Conservation (phyloP, 768 basidiomycete species). For the Crassisporium funariophilum region DNA sequence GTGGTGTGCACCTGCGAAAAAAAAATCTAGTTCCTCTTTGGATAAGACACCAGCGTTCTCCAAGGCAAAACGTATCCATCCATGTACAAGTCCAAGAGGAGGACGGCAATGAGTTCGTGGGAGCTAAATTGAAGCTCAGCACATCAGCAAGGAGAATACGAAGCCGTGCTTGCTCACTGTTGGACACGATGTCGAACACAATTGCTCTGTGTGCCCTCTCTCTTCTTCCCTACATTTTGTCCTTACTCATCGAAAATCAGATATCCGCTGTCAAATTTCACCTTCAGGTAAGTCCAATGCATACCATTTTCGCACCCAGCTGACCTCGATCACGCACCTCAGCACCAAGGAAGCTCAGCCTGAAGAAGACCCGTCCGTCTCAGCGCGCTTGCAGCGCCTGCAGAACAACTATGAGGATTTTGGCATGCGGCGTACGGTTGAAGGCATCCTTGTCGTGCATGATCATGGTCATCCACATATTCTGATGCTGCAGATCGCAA, state of each 20-base stretch:
- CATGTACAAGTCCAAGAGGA: too few relatives aligned
- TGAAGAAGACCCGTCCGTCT: conserved; percentile 96
- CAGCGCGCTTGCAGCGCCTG: conserved; percentile 89
- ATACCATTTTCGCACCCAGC: conserved; percentile 3
- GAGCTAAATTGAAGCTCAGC: too few relatives aligned
- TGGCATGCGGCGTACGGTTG: conserved; percentile 95
- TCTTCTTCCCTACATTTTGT: background rate
- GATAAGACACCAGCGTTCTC: too few relatives aligned
- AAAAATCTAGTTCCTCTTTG: too few relatives aligned
- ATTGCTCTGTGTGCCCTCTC: conserved; percentile 46
- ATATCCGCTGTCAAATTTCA: conserved; percentile 88
- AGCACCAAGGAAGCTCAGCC: conserved; percentile 97
- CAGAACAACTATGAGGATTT: conserved; percentile 97
- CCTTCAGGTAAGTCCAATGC: conserved; percentile 65
- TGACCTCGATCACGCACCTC: conserved; percentile 52
- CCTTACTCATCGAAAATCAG: conserved; percentile 36
- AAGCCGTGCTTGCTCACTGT: background rate
- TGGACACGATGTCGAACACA: conserved; percentile 48
- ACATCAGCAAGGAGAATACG: too few relatives aligned
- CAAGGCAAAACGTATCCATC: too few relatives aligned
- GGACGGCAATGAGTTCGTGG: too few relatives aligned
- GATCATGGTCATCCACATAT: conserved; percentile 98
- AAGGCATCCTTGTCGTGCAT: conserved; percentile 87
- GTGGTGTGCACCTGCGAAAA: too few relatives aligned
- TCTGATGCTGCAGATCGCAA: conserved; percentile 97